A percentile compares a stretch with the other conserved stretches of the same genome.
These are phyloP conservation scores for Penicillium atrosanguineum DNA, from an alignment of 495 filamentous ascomycete species.

Conservation along the genomic window DNA sequence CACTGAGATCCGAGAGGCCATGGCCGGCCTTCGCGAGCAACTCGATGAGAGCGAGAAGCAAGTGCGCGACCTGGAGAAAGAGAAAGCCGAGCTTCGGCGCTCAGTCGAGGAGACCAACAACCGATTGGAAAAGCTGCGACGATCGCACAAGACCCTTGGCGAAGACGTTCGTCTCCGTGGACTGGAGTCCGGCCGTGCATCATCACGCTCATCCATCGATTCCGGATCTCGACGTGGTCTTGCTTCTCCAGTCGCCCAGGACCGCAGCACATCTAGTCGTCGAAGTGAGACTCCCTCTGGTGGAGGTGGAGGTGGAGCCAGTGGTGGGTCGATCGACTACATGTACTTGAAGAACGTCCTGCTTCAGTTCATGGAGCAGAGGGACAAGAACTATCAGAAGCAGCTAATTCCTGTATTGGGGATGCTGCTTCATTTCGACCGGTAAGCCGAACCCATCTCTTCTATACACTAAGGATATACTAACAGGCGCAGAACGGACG, in stretches of 20 bases:
- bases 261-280: constrained; percentile 40
- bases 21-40: constrained; percentile 72
- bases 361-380: constrained; percentile 90
- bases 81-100: constrained; percentile 70
- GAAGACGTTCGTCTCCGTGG: constrained; percentile 40
- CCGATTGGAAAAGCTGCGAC: constrained; percentile 76
- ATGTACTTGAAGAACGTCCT: constrained; percentile 95
- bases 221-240: constrained; percentile 51
- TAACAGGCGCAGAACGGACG: constrained; percentile 60
- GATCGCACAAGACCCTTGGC: constrained; percentile 58
- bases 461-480: neutral
- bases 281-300: constrained; percentile 40
- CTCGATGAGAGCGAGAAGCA: constrained; percentile 87
- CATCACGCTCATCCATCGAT: constrained; percentile 64
- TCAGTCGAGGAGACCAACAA: constrained; percentile 73
- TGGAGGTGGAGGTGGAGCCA: constrained; percentile 15
- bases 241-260: constrained; percentile 36
- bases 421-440: constrained; percentile 87
- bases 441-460: constrained; percentile 49
- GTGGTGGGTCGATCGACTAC: constrained; percentile 56
- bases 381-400: constrained; percentile 84
- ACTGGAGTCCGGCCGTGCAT: constrained; percentile 47
- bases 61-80: constrained; percentile 74
- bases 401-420: constrained; percentile 90
- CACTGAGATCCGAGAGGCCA: constrained; percentile 70